Percentiles rank a stretch among this genome's conserved stretches.
These are phyloP conservation scores for Ceratobasidium sp. DNA, from an alignment of 1,284 basidiomycete species.

Conservation along the genomic window DNA sequence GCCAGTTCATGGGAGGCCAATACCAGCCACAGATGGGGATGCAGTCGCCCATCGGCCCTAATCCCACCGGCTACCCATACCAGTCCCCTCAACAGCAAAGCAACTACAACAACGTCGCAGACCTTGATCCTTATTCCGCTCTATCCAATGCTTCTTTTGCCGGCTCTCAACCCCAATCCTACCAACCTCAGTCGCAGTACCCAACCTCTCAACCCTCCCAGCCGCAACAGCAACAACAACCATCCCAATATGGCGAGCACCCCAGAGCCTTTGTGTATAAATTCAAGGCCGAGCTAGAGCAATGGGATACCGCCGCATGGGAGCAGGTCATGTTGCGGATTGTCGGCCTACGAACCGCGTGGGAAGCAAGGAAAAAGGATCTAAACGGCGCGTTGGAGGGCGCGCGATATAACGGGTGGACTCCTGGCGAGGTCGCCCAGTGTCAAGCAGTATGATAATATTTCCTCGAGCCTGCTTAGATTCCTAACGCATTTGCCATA, in stretches of 20 bases:
- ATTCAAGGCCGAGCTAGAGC: slow-evolving; percentile 37
- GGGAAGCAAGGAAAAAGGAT: slow-evolving; percentile 35
- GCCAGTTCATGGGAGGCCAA: slow-evolving; percentile 27
- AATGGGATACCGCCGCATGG: slow-evolving; percentile 36
- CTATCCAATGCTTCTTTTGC: slow-evolving; percentile 30
- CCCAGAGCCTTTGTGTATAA: slow-evolving; percentile 29
- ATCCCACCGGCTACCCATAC: slow-evolving; percentile 28
- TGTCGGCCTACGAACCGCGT: slow-evolving; percentile 22
- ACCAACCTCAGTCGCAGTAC: slow-evolving; percentile 15
- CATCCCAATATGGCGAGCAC: slow-evolving; percentile 40
- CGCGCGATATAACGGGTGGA: slow-evolving; percentile 41
- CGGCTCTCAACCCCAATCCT: slow-evolving; percentile 24
- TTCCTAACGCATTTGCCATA: not conserved
- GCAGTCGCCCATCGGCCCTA: slow-evolving; percentile 19
- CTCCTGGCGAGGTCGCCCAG: slow-evolving; percentile 30
- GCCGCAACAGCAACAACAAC: slow-evolving; percentile 10
- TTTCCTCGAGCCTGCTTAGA: not conserved
- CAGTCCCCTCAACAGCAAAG: slow-evolving; percentile 34
- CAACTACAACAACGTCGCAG: slow-evolving; percentile 31
- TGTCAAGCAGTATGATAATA: slow-evolving; percentile 27
- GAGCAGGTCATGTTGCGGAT: slow-evolving; percentile 40
- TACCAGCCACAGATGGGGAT: slow-evolving; percentile 40
- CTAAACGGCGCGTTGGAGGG: slow-evolving; percentile 37
- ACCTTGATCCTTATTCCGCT: slow-evolving; percentile 38
- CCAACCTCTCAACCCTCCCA: slow-evolving; percentile 14